Base-by-base conservation (phyloP, 2,329 filamentous ascomycete species). In the Chrysosporium queenslandicum region DNA sequence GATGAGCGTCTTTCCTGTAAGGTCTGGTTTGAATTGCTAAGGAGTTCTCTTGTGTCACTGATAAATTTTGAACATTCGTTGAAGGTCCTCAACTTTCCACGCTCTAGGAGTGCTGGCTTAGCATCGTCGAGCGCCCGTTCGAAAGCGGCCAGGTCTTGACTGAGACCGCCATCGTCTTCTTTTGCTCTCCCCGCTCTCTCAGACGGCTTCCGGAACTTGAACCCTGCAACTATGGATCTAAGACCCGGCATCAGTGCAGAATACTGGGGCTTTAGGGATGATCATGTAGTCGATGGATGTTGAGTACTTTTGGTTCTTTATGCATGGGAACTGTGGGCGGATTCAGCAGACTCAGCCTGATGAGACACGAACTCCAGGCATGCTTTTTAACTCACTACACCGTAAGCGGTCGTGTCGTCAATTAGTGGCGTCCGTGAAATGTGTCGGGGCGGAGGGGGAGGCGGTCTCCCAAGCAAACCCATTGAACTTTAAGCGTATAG, bases 51-150 rank as follows among this genome's bases (percentile, higher is more conserved):
- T 30, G 42, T 45, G 23, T 45, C 42, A n/a, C 5, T 2, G 25
- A 45, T 30, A 32, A 45, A 45, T n/a, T 45, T 45, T 9, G n/a
- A 30, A n/a, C 42, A 45, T 45, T 45, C 42, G 16, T 45, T 45
- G 23, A 30, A 29, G 5, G 42, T 45, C 11, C 42, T 45, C 42
- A 45, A 16, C 23, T 45, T 45, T 16, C 42, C 42, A 30, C 42
- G 42, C 18, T 45, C 42, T 14, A 45, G 16, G n/a, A 45, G 27
- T 5, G 42, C 42, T 18, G 3, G 42, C 20, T n/a, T 45, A 8
- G 42, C 42, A 20, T 45, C 42, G 4, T 30, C 25, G 21, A 45
- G 42, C 9, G 42, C 42, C n/a, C 42, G 14, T 12, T 45, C 42
- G 23, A 45, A 45, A 16, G 42, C 42, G 27, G 42, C 16, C n/a